Base-by-base conservation (phyloP, 2,329 filamentous ascomycete species). In the Colletotrichum coccodes region DNA sequence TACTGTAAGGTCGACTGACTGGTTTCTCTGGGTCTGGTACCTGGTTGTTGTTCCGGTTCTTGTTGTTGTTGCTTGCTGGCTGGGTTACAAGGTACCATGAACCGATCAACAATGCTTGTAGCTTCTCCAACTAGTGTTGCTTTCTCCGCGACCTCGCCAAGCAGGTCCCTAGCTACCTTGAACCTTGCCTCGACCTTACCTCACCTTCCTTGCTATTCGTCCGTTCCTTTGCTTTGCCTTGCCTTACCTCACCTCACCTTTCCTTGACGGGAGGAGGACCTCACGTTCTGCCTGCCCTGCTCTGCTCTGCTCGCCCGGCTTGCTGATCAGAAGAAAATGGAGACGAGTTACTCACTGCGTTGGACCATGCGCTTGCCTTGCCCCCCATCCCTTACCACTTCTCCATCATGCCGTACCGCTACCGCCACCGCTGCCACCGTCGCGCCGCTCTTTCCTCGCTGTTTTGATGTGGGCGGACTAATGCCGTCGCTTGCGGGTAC, bases 91-190 rank as follows among this genome's bases (percentile, higher is more conserved):
- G 23, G 61, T 69, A 66, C 60, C 65, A 56, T 60, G 66, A 30
- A 66, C 66, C 47, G 66, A 56, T 66, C 54, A 49, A 47, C 21
- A 34, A 26, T 42, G 32, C 40, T 54, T 60, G 66, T 69, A 69
- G 54, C 66, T 66, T 69, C 66, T 66, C 61, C 66, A 66, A 62
- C 66, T 69, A 60, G 56, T 66, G 46, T 56, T 66, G 66, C 66
- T 42, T 69, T 66, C 66, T 69, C 62, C 66, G 66, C 61, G 61
- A 69, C 66, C 61, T 66, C 16, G 42, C 66, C 62, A 65, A 66
- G 52, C 21, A 60, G 30, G 66, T 69, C 54, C 65, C 60, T 60
- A 28, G 40, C 34, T 54, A 66, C 56, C 40, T 56, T 34, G 40
- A 26, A 38, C 46, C 21, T 49, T 34, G 58, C 47, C 28, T 34